These are phyloP conservation scores for Hyaloperonospora brassicae DNA, from an alignment of 352 stramenopile genomes.

Conservation along the genomic window DNA sequence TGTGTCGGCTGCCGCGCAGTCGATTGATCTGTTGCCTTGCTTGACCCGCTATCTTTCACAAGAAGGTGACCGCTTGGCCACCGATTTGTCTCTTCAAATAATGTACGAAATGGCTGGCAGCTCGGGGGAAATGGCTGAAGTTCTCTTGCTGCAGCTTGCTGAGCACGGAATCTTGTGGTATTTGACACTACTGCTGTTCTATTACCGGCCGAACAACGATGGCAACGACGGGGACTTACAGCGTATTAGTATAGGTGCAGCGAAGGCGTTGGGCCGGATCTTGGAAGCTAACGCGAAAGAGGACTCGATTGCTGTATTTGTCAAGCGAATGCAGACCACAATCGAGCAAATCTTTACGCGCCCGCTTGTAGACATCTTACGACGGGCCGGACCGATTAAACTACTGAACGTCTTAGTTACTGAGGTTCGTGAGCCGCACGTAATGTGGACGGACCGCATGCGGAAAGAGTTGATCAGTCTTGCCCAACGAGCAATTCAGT, in stretches of 20 bases:
- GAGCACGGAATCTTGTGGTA: conserved; percentile 82
- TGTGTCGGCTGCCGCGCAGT: conserved; percentile 71
- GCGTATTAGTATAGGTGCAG: conserved; percentile 60
- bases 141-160: conserved; percentile 68
- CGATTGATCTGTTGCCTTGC: conserved; percentile 72
- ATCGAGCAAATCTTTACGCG: conserved; percentile 80
- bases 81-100: conserved; percentile 71
- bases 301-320: conserved; percentile 64
- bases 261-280: conserved; percentile 64
- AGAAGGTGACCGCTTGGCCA: conserved; percentile 57
- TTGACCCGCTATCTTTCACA: conserved; percentile 69
- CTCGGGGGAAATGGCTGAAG: conserved; percentile 73
- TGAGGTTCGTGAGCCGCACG: conserved; percentile 70
- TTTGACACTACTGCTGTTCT: conserved; percentile 71
- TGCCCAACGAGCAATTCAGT: conserved; percentile 59
- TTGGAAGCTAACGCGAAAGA: conserved; percentile 60
- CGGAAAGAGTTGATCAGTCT: conserved; percentile 64
- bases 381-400: conserved; percentile 44
- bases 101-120: conserved; percentile 77
- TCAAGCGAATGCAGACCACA: conserved; percentile 75
- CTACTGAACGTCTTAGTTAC: conserved; percentile 65
- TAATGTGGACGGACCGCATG: conserved; percentile 86
- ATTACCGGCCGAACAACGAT: conserved; percentile 33
- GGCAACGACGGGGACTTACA: conserved; percentile 39
- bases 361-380: conserved; percentile 67